Conservation (phyloP, 768 basidiomycete genomes). For the Rhodotorula diobovata region DNA sequence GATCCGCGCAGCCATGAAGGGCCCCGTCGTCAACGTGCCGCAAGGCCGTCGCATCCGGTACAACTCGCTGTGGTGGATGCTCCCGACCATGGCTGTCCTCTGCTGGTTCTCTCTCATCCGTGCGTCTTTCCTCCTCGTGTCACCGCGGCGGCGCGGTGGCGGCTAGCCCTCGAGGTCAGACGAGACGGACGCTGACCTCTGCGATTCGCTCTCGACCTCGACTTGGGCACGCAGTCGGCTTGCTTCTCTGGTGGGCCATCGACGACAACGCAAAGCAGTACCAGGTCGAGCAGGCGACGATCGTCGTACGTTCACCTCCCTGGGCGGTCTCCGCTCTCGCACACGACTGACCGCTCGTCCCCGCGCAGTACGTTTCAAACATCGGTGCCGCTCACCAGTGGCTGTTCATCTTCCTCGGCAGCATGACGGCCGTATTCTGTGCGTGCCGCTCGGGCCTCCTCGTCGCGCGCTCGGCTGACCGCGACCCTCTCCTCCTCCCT, state of each 20-base stretch:
- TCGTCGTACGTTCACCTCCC: not conserved
- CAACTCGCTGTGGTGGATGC: conserved; percentile 22
- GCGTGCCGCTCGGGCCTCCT: no score
- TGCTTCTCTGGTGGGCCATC: conserved; percentile 30
- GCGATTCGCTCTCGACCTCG: not conserved
- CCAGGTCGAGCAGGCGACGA: conserved; percentile 16
- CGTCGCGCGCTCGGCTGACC: no score
- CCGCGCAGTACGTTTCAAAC: conserved; percentile 46
- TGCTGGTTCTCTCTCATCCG: conserved; percentile 13
- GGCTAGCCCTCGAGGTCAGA: no score
- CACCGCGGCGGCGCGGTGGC: no score
- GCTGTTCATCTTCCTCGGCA: conserved; percentile 44
- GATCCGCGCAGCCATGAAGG: not conserved
- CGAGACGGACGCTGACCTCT: not conserved
- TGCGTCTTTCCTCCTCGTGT: no score
- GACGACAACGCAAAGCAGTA: conserved; percentile 19
- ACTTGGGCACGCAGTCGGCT: conserved; percentile 6
- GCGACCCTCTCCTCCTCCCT: no score
- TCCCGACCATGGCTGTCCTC: conserved; percentile 8
- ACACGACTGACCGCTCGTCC: not conserved
- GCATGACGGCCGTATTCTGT: conserved; percentile 45
- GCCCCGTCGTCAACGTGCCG: not conserved
- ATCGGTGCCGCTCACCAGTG: conserved; percentile 42
- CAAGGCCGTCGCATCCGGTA: not conserved
- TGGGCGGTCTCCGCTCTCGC: not conserved